These are phyloP conservation scores for Dichotomocladium elegans DNA, from an alignment of 371 early-diverging fungal genomes.

Conservation along the genomic window DNA sequence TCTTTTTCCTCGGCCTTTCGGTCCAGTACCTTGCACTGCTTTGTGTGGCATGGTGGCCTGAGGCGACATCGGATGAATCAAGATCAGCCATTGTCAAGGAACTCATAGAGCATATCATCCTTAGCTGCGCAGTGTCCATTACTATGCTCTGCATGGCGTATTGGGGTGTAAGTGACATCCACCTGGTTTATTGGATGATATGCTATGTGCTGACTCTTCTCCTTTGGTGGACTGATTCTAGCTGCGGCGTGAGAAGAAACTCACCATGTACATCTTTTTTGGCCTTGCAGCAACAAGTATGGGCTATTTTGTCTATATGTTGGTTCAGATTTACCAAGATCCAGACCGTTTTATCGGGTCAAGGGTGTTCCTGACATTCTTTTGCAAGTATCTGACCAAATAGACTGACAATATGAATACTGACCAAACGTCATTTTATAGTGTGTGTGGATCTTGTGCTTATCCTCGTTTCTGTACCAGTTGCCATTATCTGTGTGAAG, in stretches of 20 bases:
- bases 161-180: conserved; percentile 56
- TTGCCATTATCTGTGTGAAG: conserved; percentile 22
- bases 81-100: conserved; percentile 46
- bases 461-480: conserved; percentile 29
- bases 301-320: conserved; percentile 72
- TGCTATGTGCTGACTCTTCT: neutral
- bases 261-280: conserved; percentile 56
- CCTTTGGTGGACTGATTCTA: conserved; percentile 1
- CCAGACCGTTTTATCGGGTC: conserved; percentile 54
- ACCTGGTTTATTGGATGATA: neutral
- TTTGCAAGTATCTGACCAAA: conserved; percentile 27
- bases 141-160: conserved; percentile 69
- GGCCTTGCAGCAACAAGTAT: conserved; percentile 49
- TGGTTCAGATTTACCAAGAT: conserved; percentile 65
- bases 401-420: neutral
- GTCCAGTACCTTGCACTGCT: conserved; percentile 83
- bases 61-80: conserved; percentile 41
- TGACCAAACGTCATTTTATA: conserved; percentile 7
- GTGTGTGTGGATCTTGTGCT: conserved; percentile 32
- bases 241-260: conserved; percentile 48
- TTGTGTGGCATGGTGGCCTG: conserved; percentile 54
- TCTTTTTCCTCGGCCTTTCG: conserved; percentile 83
- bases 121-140: conserved; percentile 71
- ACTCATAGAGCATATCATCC: conserved; percentile 62
- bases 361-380: conserved; percentile 70